A percentile compares a stretch with the other conserved stretches of the same genome.
Conservation (phyloP, 2,329 filamentous ascomycete genomes). For the Cytospora piceicola region DNA sequence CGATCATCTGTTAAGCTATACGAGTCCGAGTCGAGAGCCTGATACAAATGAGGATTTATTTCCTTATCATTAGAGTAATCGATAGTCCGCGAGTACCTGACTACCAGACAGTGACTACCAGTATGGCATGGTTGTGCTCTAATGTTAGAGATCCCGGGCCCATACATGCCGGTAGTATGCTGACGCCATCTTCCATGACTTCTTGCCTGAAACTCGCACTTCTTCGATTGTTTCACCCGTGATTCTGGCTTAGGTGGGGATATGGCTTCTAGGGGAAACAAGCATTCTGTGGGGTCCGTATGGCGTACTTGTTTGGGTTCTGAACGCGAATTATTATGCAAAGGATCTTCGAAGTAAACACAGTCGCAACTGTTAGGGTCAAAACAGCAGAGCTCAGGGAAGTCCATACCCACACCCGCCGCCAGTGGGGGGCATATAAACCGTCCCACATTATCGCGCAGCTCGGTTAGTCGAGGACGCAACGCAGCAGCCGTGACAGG, state of each 20-base stretch:
- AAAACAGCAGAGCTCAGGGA: slow-evolving; percentile 17
- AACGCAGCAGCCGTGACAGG: not conserved
- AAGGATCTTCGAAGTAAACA: not conserved
- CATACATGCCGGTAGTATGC: not conserved
- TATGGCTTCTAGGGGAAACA: not conserved
- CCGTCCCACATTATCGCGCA: not conserved
- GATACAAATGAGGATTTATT: slow-evolving; percentile 7
- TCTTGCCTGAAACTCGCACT: not conserved
- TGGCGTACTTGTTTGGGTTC: not conserved
- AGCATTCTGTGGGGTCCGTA: not conserved
- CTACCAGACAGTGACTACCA: not conserved
- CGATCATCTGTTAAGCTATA: not conserved
- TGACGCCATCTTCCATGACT: not conserved
- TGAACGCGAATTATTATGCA: not conserved
- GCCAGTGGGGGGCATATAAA: slow-evolving; percentile 1
- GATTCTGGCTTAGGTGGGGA: not conserved
- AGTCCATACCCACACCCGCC: not conserved
- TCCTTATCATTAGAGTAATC: not conserved
- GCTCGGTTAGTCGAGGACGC: not conserved
- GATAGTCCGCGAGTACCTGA: not conserved
- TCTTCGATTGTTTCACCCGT: not conserved
- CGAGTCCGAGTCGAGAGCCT: slow-evolving; percentile 3
- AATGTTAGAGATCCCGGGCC: not conserved
- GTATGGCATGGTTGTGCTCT: not conserved
- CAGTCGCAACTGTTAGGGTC: slow-evolving; percentile 11